These are phyloP conservation scores for Neoboletus magnificus DNA, from an alignment of 768 basidiomycete species.

Conservation along the genomic window DNA sequence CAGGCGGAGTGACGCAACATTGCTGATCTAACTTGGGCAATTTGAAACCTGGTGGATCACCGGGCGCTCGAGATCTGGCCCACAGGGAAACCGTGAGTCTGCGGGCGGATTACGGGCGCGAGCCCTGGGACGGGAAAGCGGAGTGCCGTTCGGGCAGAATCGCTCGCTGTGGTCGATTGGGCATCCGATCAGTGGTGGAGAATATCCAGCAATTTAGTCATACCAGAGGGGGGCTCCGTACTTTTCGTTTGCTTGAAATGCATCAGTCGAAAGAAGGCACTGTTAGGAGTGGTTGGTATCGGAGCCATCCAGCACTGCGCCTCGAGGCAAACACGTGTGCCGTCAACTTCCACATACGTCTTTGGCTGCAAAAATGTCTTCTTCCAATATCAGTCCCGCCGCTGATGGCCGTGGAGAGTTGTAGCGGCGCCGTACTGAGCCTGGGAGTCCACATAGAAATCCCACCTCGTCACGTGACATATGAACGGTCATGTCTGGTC, in stretches of 20 bases:
- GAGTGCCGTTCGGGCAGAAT: constrained; percentile 18
- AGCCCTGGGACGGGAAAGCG: constrained; percentile 14
- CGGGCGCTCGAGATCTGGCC: constrained; percentile 1
- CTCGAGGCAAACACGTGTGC: constrained; percentile 23
- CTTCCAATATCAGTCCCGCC: neutral
- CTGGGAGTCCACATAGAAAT: neutral
- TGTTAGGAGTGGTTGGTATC: constrained; percentile 11
- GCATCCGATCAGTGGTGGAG: neutral
- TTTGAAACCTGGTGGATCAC: constrained; percentile 22
- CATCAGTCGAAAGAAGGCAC: constrained; percentile 2
- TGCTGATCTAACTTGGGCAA: constrained; percentile 11
- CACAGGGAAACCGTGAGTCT: constrained; percentile 1
- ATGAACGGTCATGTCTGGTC: too few species aligned
- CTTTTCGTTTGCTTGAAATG: neutral
- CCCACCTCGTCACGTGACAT: neutral
- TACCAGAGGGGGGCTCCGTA: neutral
- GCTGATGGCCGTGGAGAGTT: constrained; percentile 12
- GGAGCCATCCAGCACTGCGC: neutral
- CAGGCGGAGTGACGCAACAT: constrained; percentile 15
- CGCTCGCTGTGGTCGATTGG: neutral
- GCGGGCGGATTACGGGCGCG: neutral
- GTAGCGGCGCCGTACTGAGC: neutral
- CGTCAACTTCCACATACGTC: too few species aligned
- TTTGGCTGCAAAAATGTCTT: too few species aligned
- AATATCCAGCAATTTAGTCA: neutral